Evolutionary conservation across 805 yeast genomes (phyloP), one percentile per base, ranked within the genome.

Genomic region (Tetrapisispora namnaoensis): DNA sequence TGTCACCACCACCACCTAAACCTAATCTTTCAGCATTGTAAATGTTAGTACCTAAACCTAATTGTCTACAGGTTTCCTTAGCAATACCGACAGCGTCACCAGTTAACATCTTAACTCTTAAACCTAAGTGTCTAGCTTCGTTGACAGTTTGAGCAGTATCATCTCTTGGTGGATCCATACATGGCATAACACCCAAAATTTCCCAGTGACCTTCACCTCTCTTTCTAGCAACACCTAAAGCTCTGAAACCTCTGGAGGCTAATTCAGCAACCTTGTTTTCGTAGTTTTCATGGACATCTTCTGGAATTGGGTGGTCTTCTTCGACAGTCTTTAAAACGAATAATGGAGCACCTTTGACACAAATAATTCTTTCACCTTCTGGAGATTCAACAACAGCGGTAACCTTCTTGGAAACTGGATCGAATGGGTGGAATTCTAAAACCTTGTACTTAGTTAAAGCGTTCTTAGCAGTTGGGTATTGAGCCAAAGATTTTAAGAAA

Each of bases 11-110:
- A 71, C 95, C 95, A 70, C 95, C 90, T 66, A 89, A 79, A 79
- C 96, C 96, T 72, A 89, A 82, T 75, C 91, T 83, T 76, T 89
- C 96, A 66, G 96, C 96, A 71, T 89, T 89, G 79, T 86, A 89
- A 68, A 89, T 88, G 83, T 87, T 87, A 63, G 93, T 84, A 75
- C 96, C 96, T 62, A 89, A 76, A 70, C 96, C 96, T 70, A 89
- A 81, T 80, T 89, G 96, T 75, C 96, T 86, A 75, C 95, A 87
- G 70, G 96, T 89, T 78, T 89, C 96, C 80, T 88, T 86, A 68
- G 96, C 96, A 76, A 89, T 89, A 80, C 96, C 96, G 68, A 89
- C 96, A 72, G 96, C 96, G 76, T 89, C 96, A 82, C 96, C 96
- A 75, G 96, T 89, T 72, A 89, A 82, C 96, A 89, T 89, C 83